Percentiles rank a stretch among this genome's conserved stretches.
phyloP scores from a whole-genome alignment of 2,329 filamentous ascomycete species.

The Claviceps capensis region DNA sequence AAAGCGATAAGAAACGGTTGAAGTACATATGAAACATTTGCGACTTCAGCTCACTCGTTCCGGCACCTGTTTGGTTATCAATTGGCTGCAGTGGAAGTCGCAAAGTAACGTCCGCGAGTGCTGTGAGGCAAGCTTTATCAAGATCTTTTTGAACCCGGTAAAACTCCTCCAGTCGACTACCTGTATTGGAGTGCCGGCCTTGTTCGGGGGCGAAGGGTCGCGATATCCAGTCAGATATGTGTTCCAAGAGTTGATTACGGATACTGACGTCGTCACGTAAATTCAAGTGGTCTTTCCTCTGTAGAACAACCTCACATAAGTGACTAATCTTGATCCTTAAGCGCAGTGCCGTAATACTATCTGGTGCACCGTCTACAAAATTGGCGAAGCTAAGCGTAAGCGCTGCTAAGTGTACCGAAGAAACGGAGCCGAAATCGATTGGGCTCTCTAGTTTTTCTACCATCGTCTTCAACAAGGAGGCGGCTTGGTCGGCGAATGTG shows the following conservation, averaged over 20 bases:
- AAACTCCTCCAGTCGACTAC: constrained; percentile 41
- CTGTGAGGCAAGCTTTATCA: constrained; percentile 50
- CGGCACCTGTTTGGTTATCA: constrained; percentile 51
- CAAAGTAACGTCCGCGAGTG: constrained; percentile 52
- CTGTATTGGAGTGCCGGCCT: constrained; percentile 15
- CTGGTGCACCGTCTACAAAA: constrained; percentile 45
- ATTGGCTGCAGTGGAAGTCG: constrained; percentile 52
- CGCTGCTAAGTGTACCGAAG: constrained; percentile 49
- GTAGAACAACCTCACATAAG: constrained; percentile 49
- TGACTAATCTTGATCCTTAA: constrained; percentile 60
- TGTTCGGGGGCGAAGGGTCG: constrained; percentile 38
- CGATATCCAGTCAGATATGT: constrained; percentile 56
- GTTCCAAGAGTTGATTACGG: constrained; percentile 53
- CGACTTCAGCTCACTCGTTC: constrained; percentile 53
- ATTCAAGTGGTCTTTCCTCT: constrained; percentile 54
- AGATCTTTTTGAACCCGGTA: constrained; percentile 48
- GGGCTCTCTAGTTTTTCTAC: constrained; percentile 52
- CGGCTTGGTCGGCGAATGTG: constrained; percentile 53
- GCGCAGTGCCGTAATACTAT: constrained; percentile 41
- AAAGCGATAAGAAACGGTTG: constrained; percentile 51
- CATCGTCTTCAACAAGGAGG: constrained; percentile 47
- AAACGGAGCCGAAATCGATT: constrained; percentile 46
- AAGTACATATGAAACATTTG: constrained; percentile 62
- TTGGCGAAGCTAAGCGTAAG: constrained; percentile 53
- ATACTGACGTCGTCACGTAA: constrained; percentile 55